Evolutionary conservation across 2,329 filamentous ascomycete species (phyloP), one percentile per base, ranked within the genome.

Genomic region (Aphanocladium album): DNA sequence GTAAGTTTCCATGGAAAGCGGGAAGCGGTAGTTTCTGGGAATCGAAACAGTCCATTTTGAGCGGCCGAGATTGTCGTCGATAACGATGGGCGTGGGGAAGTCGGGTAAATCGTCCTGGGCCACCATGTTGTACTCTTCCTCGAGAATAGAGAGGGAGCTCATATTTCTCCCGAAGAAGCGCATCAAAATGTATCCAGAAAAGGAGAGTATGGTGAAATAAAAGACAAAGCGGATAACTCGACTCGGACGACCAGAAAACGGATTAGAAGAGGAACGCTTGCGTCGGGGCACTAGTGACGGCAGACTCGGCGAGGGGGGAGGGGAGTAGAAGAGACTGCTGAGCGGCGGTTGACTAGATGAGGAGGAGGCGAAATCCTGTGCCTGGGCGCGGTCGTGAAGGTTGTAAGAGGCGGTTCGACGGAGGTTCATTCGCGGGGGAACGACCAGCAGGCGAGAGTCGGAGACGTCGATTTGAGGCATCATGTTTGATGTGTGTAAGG

Each of bases 21-120:
- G 91, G 62, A 93, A 93, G 3, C 79, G 77, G 50, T 81, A 77
- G 61, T 80, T 80, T 7, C 81, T 78, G 1, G 91, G 91, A 41
- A 96, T 92, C 1, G 85, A 91, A 12, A 96, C 83, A 0, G 91
- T 95, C 91, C 91, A 96, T 70, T 83, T 88, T 12, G 85, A 78
- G 56, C 80, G 82, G 3, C 88, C 89, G 49, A 79, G 77, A 27
- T 78, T 75, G 73, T 92, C 89, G 16, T 81, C 83, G 50, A 93
- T 79, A 6, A 90, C 80, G 21, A 95, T 80, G 0, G 90, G 89
- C 0, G 88, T 89, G 0, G 90, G 87, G 63, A 89, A 86, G 30
- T 88, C 81, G 0, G 90, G 89, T n/a, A 91, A 72, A 46, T 78
- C 78, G 63, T 86, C 82, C 62, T 85, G 85, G 41, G 81, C 83